A percentile compares a stretch with the other conserved stretches of the same genome.
phyloP scores from a whole-genome alignment of 2,329 filamentous ascomycete genomes.

The Periconia sp. region DNA sequence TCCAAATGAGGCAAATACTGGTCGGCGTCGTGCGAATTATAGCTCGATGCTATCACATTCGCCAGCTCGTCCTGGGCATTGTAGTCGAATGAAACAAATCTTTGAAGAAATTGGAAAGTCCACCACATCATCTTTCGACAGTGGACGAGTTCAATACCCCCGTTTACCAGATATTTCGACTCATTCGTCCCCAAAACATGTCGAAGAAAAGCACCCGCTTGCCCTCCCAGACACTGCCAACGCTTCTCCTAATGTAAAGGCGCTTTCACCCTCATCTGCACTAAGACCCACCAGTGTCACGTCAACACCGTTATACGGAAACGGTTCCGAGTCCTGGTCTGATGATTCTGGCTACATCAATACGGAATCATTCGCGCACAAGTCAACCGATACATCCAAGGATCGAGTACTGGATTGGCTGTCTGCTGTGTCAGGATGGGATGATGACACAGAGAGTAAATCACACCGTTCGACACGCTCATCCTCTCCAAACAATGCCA shows the following conservation, averaged over 20 bases:
- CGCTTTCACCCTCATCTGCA: conserved; percentile 5
- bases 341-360: conserved; percentile 28
- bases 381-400: not conserved
- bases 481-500: too few species aligned
- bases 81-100: conserved; percentile 29
- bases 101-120: conserved; percentile 22
- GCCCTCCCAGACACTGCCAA: not conserved
- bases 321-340: conserved; percentile 28
- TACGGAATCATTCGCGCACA: not conserved
- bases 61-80: conserved; percentile 32
- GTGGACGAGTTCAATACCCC: conserved; percentile 16
- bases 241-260: not conserved
- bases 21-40: conserved; percentile 24
- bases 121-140: not conserved
- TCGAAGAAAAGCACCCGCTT: not conserved
- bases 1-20: conserved; percentile 20
- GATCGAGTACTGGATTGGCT: conserved; percentile 17
- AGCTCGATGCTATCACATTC: conserved; percentile 23
- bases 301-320: not conserved
- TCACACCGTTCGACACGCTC: not conserved
- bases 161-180: conserved; percentile 27
- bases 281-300: not conserved
- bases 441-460: not conserved
- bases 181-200: conserved; percentile 7
- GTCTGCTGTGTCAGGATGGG: not conserved